phyloP scores from a whole-genome alignment of 2,329 filamentous ascomycete species.

The Colletotrichum sp. region DNA sequence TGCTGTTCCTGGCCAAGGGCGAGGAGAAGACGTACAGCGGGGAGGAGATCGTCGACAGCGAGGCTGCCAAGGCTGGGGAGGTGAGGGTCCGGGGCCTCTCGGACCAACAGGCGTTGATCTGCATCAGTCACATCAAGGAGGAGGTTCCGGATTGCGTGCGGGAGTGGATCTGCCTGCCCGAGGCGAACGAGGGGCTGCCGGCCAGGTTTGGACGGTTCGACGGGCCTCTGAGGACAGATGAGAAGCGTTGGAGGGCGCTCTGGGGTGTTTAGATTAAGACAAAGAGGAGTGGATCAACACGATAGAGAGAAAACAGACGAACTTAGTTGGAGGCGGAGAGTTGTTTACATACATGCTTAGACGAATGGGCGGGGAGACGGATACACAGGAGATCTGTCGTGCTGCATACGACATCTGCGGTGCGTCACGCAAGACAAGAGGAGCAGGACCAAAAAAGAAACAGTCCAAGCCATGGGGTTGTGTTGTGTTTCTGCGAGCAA shows the following conservation, averaged over 20 bases:
- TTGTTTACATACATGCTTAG: background rate
- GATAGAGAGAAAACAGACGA: background rate
- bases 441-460: background rate
- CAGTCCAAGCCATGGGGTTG: background rate
- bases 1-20: constrained; percentile 76
- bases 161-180: constrained; percentile 86
- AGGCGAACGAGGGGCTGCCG: constrained; percentile 65
- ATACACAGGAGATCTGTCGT: background rate
- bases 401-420: background rate
- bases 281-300: background rate
- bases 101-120: constrained; percentile 80
- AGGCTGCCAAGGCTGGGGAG: constrained; percentile 44
- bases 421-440: background rate
- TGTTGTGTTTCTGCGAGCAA: background rate
- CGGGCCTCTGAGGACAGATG: constrained; percentile 63
- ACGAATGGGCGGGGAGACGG: background rate
- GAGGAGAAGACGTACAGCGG: constrained; percentile 51
- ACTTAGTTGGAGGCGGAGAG: background rate
- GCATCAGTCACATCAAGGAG: constrained; percentile 88
- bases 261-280: constrained; percentile 51
- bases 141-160: constrained; percentile 86
- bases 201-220: constrained; percentile 70
- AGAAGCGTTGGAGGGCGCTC: constrained; percentile 67
- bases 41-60: constrained; percentile 49
- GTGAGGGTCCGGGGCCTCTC: constrained; percentile 67